Evolutionary conservation across 805 yeast genomes (phyloP).

Genomic region (Cyberlindnera petersonii): DNA sequence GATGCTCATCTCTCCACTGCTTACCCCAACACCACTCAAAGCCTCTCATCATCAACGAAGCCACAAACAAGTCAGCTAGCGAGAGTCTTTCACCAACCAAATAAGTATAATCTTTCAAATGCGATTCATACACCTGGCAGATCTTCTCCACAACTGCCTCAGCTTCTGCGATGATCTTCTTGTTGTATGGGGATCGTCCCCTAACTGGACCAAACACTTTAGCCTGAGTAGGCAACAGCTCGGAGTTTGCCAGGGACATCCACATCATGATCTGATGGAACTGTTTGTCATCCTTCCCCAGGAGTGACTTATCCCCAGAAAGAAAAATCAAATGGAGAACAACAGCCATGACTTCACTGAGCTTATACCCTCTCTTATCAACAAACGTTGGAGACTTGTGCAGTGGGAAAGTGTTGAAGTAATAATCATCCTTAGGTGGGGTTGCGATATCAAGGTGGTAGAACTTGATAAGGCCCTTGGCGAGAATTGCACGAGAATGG

Average conservation of each 20-base stretch:
- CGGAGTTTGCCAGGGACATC: slow-evolving; percentile 71
- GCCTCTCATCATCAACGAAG: slow-evolving; percentile 47
- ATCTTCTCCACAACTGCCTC: slow-evolving; percentile 34
- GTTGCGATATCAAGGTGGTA: slow-evolving; percentile 55
- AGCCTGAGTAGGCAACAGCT: slow-evolving; percentile 46
- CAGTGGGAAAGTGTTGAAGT: slow-evolving; percentile 53
- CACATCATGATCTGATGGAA: slow-evolving; percentile 60
- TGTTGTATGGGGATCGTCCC: slow-evolving; percentile 28
- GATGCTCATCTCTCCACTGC: slow-evolving; percentile 58
- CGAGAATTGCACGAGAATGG: slow-evolving; percentile 34
- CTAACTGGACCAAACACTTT: slow-evolving; percentile 51
- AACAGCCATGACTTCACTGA: slow-evolving; percentile 26
- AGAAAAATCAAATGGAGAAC: slow-evolving; percentile 10
- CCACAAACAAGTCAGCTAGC: slow-evolving; percentile 59
- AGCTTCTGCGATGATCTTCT: background rate
- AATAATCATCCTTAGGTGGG: slow-evolving; percentile 35
- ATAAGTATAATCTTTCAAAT: slow-evolving; percentile 56
- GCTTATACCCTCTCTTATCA: slow-evolving; percentile 23
- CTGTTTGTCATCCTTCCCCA: slow-evolving; percentile 63
- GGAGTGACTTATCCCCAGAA: slow-evolving; percentile 36
- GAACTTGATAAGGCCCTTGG: slow-evolving; percentile 51
- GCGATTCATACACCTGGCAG: slow-evolving; percentile 45
- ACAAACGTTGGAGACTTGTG: slow-evolving; percentile 60
- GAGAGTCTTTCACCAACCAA: slow-evolving; percentile 63
- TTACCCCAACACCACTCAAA: slow-evolving; percentile 55